Conservation (phyloP, 768 basidiomycete genomes). For the Favolaschia claudopus region DNA sequence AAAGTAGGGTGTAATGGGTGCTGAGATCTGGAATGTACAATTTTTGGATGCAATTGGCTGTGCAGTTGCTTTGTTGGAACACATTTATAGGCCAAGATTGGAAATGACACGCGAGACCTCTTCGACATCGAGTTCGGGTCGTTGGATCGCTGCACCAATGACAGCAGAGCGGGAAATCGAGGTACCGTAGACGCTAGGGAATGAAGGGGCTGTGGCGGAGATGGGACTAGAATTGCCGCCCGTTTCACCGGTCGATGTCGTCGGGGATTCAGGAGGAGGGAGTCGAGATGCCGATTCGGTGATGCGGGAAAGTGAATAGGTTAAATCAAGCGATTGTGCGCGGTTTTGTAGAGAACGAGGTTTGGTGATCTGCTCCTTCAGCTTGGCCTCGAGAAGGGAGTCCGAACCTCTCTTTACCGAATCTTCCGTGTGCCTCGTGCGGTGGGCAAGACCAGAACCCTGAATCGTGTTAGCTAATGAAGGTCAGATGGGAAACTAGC, state of each 20-base stretch:
- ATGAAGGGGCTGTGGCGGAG: conserved; percentile 78
- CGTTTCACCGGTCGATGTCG: conserved; percentile 77
- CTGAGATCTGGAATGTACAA: conserved; percentile 22
- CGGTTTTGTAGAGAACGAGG: conserved; percentile 86
- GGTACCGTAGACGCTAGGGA: conserved; percentile 86
- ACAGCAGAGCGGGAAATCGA: conserved; percentile 56
- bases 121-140: conserved; percentile 62
- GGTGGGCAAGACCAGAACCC: conserved; percentile 75
- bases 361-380: conserved; percentile 79
- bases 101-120: conserved; percentile 83
- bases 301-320: conserved; percentile 83
- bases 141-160: conserved; percentile 52
- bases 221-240: conserved; percentile 83
- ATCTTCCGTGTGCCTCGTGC: conserved; percentile 76
- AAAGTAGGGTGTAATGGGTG: conserved; percentile 17
- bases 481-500: conserved; percentile 37
- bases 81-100: conserved; percentile 67
- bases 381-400: conserved; percentile 82
- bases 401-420: conserved; percentile 84
- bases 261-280: conserved; percentile 81
- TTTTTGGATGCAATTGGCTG: conserved; percentile 17
- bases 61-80: conserved; percentile 20
- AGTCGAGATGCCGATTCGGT: conserved; percentile 69
- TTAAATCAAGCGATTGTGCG: conserved; percentile 90
- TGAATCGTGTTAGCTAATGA: conserved; percentile 35